A percentile compares a stretch with the other conserved stretches of the same genome.
Evolutionary conservation across 1,284 basidiomycete species (phyloP).

Genomic region (Pascua sp.): DNA sequence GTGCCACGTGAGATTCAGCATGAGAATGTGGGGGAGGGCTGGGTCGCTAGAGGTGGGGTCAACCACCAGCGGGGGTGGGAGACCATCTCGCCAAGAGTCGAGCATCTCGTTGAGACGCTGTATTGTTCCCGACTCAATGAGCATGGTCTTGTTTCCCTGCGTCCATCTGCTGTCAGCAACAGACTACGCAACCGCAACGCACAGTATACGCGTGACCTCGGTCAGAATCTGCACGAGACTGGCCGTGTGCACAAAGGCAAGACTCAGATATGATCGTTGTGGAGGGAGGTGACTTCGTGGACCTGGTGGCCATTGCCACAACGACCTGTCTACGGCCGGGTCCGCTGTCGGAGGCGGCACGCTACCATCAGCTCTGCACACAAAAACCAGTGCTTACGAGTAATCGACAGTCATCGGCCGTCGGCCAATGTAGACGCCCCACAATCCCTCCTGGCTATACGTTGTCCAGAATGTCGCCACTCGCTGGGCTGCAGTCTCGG

Average conservation of each 20-base stretch:
- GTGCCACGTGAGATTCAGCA: conserved; percentile 62
- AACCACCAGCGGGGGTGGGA: conserved; percentile 55
- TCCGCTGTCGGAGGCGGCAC: conserved; percentile 20
- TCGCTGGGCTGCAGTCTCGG: conserved; percentile 20
- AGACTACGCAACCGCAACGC: neutral
- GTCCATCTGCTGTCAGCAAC: conserved; percentile 4
- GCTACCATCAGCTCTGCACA: conserved; percentile 6
- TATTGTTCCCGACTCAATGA: conserved; percentile 8
- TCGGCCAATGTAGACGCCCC: conserved; percentile 33
- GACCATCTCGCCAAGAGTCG: conserved; percentile 59
- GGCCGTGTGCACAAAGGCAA: conserved; percentile 10
- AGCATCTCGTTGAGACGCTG: conserved; percentile 46
- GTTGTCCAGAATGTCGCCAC: conserved; percentile 30
- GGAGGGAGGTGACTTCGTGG: conserved; percentile 3
- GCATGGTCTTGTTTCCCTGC: conserved; percentile 4
- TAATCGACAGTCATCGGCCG: conserved; percentile 23
- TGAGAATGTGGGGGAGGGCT: conserved; percentile 61
- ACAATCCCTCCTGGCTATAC: conserved; percentile 31
- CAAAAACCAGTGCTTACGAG: conserved; percentile 8
- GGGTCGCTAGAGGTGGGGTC: conserved; percentile 53
- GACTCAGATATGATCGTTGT: conserved; percentile 9
- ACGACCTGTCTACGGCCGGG: conserved; percentile 17
- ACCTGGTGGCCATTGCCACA: conserved; percentile 22
- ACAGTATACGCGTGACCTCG: conserved; percentile 10
- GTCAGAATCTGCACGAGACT: conserved; percentile 6